These are phyloP conservation scores for Lathyrus tuberosus DNA, from an alignment of 306 rosid species.

Conservation along the genomic window DNA sequence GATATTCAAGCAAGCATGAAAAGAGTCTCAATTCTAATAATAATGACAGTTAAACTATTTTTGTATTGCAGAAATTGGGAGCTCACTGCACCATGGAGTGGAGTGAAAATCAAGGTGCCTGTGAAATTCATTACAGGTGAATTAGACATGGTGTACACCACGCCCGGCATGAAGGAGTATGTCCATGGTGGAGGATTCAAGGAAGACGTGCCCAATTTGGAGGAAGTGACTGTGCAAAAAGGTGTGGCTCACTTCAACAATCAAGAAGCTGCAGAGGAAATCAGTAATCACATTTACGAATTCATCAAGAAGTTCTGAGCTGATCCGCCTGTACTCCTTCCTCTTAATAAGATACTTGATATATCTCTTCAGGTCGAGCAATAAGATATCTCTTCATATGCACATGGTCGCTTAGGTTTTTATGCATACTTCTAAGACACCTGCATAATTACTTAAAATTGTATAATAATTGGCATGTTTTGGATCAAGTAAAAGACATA, in stretches of 20 bases:
- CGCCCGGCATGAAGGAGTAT: conserved; percentile 19
- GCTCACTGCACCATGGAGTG: conserved; percentile 41
- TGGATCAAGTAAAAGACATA: too few relatives aligned
- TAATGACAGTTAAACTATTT: background rate
- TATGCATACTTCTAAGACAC: too few relatives aligned
- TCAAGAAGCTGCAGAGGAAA: conserved; percentile 42
- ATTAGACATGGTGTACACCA: conserved; percentile 41
- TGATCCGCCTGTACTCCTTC: too few relatives aligned
- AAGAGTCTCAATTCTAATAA: background rate
- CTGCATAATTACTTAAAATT: too few relatives aligned
- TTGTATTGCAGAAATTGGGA: conserved; percentile 48
- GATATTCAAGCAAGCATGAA: too few relatives aligned
- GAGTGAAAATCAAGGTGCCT: conserved; percentile 33
- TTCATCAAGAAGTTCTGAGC: conserved; percentile 34
- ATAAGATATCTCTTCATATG: too few relatives aligned
- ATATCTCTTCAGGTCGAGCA: too few relatives aligned
- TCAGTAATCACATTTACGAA: conserved; percentile 34
- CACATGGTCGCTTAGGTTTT: too few relatives aligned
- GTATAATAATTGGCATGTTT: too few relatives aligned
- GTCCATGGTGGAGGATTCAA: conserved; percentile 44
- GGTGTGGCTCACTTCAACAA: conserved; percentile 51
- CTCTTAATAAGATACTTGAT: too few relatives aligned
- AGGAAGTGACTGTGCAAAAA: conserved; percentile 41
- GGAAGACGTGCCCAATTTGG: conserved; percentile 41
- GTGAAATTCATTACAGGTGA: conserved; percentile 42